These are phyloP conservation scores for Sergeia podlipaevii DNA, from an alignment of 208 protist species.

Conservation along the genomic window DNA sequence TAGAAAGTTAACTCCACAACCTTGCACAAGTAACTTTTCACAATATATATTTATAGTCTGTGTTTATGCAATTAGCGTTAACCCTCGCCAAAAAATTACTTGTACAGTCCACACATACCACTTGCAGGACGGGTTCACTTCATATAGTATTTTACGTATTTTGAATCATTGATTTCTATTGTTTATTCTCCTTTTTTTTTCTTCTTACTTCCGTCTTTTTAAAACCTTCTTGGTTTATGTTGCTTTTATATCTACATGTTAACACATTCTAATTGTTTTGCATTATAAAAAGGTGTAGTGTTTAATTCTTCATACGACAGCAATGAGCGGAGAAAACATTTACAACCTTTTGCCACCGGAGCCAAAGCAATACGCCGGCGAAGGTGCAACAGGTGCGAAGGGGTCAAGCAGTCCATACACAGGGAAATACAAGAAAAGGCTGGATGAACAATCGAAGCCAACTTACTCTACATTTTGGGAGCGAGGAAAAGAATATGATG, in stretches of 20 bases:
- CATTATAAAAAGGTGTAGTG: no score
- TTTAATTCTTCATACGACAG: not conserved
- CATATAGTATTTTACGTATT: no score
- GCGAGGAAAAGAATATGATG: slow-evolving; percentile 80
- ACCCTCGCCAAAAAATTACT: not conserved
- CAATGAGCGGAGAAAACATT: slow-evolving; percentile 73
- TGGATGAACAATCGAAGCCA: slow-evolving; percentile 61
- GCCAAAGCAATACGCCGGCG: slow-evolving; percentile 5
- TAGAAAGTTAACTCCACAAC: no score
- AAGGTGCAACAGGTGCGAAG: slow-evolving; percentile 3
- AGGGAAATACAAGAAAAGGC: slow-evolving; percentile 64
- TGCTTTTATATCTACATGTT: slow-evolving; percentile 3
- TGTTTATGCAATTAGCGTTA: not conserved
- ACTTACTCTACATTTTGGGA: slow-evolving; percentile 84
- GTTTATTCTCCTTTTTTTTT: not conserved
- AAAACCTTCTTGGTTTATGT: not conserved
- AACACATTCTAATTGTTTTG: no score
- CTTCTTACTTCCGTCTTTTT: slow-evolving; percentile 13
- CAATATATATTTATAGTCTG: no score
- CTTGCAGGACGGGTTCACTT: no score
- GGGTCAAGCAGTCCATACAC: slow-evolving; percentile 30
- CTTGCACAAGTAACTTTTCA: no score
- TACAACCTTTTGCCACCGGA: slow-evolving; percentile 33
- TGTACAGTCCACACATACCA: no score
- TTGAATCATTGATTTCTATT: not conserved